Percentiles rank a stretch among this genome's conserved stretches.
Evolutionary conservation across 306 rosid species (phyloP).

Genomic region (Gastrolobium bilobum): DNA sequence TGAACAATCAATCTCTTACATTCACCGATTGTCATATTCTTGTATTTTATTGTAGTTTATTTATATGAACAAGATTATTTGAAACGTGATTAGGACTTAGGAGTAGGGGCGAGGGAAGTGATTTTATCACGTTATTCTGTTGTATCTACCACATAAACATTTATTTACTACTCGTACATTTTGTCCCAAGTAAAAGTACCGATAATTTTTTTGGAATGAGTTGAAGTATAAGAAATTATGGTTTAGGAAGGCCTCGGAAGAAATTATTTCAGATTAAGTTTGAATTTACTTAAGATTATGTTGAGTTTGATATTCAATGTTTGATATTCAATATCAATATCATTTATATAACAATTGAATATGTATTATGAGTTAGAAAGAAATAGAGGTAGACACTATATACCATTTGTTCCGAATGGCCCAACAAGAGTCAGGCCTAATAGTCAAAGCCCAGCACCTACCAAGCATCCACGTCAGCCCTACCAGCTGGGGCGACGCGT

Average conservation of each 20-base stretch:
- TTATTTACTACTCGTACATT: conserved; percentile 42
- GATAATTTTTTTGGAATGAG: neutral
- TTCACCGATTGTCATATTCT: conserved; percentile 26
- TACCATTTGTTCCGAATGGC: too few species aligned
- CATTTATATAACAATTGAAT: conserved; percentile 2
- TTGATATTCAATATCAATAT: too few species aligned
- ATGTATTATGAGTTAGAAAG: neutral
- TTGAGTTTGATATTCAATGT: neutral
- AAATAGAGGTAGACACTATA: neutral
- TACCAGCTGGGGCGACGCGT: too few species aligned
- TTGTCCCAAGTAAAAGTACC: conserved; percentile 17
- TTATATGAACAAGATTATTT: conserved; percentile 50
- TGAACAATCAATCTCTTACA: conserved; percentile 50
- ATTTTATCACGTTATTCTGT: conserved; percentile 40
- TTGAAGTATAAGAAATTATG: conserved; percentile 30
- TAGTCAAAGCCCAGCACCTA: too few species aligned
- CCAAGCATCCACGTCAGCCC: too few species aligned
- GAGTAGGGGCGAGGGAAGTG: conserved; percentile 36
- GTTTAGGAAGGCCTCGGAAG: neutral
- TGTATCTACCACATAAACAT: conserved; percentile 47
- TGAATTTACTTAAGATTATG: conserved; percentile 8
- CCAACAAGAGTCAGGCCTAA: too few species aligned
- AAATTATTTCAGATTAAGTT: neutral
- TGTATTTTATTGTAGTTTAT: conserved; percentile 50
- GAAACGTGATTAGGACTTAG: conserved; percentile 51